Evolutionary conservation across 257 asterid species (phyloP).

Genomic region (Cynanchum wilfordii): DNA sequence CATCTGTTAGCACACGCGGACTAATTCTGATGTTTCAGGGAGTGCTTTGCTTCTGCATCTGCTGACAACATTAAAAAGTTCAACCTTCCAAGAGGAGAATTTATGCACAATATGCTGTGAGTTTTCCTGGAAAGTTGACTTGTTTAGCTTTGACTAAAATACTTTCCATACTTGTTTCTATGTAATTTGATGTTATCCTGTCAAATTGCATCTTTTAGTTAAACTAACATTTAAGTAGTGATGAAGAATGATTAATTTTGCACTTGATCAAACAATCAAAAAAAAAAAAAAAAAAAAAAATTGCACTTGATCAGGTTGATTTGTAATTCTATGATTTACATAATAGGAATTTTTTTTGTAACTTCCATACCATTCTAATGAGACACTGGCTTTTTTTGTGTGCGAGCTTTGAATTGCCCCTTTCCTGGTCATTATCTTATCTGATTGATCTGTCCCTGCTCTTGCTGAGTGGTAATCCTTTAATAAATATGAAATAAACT

Average conservation of each 20-base stretch:
- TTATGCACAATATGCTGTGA: conserved; percentile 98
- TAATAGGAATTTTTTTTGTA: neutral
- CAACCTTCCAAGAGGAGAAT: conserved; percentile 94
- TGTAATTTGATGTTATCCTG: neutral
- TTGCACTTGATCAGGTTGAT: neutral
- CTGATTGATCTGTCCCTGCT: neutral
- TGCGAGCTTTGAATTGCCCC: neutral
- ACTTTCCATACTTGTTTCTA: neutral
- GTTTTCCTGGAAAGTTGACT: conserved; percentile 24
- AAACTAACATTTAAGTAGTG: neutral
- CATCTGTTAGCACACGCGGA: neutral
- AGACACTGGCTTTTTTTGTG: no score
- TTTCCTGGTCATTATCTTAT: neutral
- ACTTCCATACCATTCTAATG: neutral
- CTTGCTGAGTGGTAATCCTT: neutral
- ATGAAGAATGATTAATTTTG: neutral
- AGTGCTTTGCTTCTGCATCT: conserved; percentile 90
- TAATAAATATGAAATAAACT: neutral
- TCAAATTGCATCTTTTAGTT: neutral
- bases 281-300: neutral
- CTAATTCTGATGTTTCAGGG: conserved; percentile 48
- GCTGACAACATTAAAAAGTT: conserved; percentile 94
- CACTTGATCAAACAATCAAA: neutral
- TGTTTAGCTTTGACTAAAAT: neutral
- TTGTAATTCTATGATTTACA: neutral